Base-by-base conservation (phyloP, 148 eudicot genomes). In the Hydrangea macrophylla region DNA sequence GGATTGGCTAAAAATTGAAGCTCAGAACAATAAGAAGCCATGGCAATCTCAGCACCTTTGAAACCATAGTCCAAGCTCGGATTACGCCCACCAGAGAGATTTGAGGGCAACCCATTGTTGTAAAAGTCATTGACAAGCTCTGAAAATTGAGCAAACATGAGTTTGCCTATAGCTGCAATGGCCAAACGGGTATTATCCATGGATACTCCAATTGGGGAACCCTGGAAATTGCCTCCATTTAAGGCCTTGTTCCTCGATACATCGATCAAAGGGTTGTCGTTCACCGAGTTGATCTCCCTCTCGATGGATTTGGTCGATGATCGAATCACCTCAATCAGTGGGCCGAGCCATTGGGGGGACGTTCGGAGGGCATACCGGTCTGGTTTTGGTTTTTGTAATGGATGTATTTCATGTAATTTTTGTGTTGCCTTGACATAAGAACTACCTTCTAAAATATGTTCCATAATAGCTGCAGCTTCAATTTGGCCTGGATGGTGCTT, bases 401-500 rank as follows among this genome's bases (percentile, higher is more conserved):
- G 92, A 61, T 92, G 95, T 76, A 74, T 75, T 23, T 88, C 97
- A 42, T 92, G 97, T 1, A 83, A 6, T 15, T 79, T 82, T 61
- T 86, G 64, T 3, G 97, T 95, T 0, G 85, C 89, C 64, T 88
- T 92, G 42, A 88, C 87, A 69, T 88, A 88, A 2, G 84, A 68
- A 62, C 88, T 83, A 1, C 97, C 97, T 30, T 78, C 84, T 24
- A 92, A 67, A 27, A 92, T 85, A 58, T 92, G 92, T 55, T 92
- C 97, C 97, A 92, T 92, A 5, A 92, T 88, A 0, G 97, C 97
- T 0, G 97, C 97, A 3, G 97, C 88, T 70, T 92, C 95, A 27
- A 92, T 92, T 40, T 92, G 97, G 27, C 97, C 97, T 0, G 97
- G 97, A 42, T 92, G 97, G 63, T 92, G 97, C 78, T 92, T 92